Evolutionary conservation across 1,139 yeast species (phyloP), one percentile per base, ranked within the genome.

Genomic region (Candida frijolesensis): DNA sequence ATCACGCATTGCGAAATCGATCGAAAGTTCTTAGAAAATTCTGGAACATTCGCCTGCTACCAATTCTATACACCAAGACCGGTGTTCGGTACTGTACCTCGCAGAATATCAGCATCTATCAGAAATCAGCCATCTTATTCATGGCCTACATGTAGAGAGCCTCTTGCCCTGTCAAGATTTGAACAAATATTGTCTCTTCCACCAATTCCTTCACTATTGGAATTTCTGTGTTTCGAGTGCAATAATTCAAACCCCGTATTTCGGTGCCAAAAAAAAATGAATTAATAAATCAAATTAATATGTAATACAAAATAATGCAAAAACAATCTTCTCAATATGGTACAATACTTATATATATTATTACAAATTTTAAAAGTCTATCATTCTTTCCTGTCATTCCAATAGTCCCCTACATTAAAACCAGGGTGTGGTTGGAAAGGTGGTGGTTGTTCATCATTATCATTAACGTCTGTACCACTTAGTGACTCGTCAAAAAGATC

Each of bases 351-450:
- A 19, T 19, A 19, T 12, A 30, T 30, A n/a, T 32, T 16, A 29
- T 16, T 32, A 18, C 29, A 32, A 42, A 9, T 42, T 12, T 4
- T 25, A 15, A 34, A 15, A 15, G 18, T 38, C 41, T 18, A 45
- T 18, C 30, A 30, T 32, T 39, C 44, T 37, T 46, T 46, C 25
- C 37, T 35, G 14, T 70, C 71, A 33, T 66, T 69, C 74, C 75
- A 72, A 55, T 73, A 73, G 55, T 72, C 77, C 6, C 58, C 69
- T 11, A 48, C 42, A 15, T 51, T 53, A 52, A 64, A 71, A 8
- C 76, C 76, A 1, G 76, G 72, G 48, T 63, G 74, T 1, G 72
- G 67, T 43, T 62, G 63, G 55, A 72, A 71, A 1, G 70, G 66
- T 9, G 76, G 76, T 7, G 71, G 74, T 18, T 35, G 73, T 27